Evolutionary conservation across 768 basidiomycete species (phyloP).

Genomic region (Hygrocybe punicea): DNA sequence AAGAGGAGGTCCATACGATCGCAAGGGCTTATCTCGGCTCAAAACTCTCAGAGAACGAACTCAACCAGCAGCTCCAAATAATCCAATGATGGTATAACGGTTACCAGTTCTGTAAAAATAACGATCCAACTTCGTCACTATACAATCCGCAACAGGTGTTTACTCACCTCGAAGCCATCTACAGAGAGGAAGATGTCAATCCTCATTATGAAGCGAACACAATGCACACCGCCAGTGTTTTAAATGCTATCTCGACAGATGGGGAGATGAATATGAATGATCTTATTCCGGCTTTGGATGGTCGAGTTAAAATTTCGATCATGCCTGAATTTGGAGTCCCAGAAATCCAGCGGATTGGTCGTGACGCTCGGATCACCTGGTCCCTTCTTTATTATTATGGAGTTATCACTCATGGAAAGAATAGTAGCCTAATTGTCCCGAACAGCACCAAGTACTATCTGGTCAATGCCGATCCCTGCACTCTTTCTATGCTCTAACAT

Average conservation of each 20-base stretch:
- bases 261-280: not conserved
- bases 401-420: not conserved
- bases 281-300: not conserved
- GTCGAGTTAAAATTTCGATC: not conserved
- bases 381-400: not conserved
- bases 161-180: not conserved
- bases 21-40: not conserved
- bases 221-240: not conserved
- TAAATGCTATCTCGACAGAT: not conserved
- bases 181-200: not conserved
- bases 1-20: constrained; percentile 1
- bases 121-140: not conserved
- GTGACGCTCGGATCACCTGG: not conserved
- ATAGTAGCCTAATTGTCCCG: not conserved
- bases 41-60: not conserved
- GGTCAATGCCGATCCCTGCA: not conserved
- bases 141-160: constrained; percentile 4
- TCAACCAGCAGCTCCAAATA: not conserved
- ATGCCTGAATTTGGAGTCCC: not conserved
- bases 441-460: not conserved
- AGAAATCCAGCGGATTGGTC: not conserved
- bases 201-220: not conserved
- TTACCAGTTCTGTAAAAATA: not conserved
- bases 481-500: not conserved
- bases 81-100: constrained; percentile 1